Evolutionary conservation across 139 green algal species (phyloP).

Genomic region (Volvox reticuliferus): DNA sequence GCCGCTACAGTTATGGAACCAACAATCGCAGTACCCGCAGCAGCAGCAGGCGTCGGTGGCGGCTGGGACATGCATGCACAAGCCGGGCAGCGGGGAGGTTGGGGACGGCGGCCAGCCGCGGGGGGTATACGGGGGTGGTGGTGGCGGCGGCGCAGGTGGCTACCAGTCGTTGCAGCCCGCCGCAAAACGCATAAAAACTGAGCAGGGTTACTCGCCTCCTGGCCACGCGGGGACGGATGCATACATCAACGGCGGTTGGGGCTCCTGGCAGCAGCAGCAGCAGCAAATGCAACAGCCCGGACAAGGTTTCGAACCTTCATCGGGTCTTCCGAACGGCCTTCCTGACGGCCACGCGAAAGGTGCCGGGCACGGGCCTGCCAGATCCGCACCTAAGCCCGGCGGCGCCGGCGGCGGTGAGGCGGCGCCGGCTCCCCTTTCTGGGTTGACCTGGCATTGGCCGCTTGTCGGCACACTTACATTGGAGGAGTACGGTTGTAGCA

Average conservation of each 20-base stretch:
- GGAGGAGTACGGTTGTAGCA: conserved; percentile 21
- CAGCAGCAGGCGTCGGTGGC: neutral
- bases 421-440: neutral
- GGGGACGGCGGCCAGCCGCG: neutral
- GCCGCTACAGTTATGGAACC: neutral
- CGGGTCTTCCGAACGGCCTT: neutral
- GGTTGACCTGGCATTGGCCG: conserved; percentile 42
- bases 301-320: neutral
- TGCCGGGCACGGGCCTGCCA: neutral
- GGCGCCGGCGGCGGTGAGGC: too few relatives aligned
- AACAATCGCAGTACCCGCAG: neutral
- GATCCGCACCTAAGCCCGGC: neutral
- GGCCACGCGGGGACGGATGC: neutral
- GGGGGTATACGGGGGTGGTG: neutral
- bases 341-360: neutral
- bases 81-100: neutral
- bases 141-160: neutral
- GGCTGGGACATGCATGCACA: neutral
- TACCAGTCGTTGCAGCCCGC: neutral
- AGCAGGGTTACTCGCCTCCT: neutral
- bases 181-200: neutral
- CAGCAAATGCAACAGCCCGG: neutral
- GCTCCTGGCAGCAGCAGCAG: neutral
- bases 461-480: conserved; percentile 29
- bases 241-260: neutral